Conservation (phyloP, 306 rosid genomes). For the Medicago lupulina region DNA sequence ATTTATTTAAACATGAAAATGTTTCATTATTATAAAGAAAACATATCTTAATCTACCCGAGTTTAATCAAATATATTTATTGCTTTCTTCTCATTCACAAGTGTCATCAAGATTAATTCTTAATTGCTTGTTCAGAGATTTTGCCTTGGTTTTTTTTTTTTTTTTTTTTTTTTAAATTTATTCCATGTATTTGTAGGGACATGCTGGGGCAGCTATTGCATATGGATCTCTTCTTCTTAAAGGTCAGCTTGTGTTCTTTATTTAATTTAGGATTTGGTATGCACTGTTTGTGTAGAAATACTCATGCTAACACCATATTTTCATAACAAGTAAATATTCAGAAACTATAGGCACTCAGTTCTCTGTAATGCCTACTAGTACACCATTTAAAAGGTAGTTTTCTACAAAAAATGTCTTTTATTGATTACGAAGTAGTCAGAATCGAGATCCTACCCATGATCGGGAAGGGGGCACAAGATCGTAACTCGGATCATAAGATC, state of each 20-base stretch:
- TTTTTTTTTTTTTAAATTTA: conserved; percentile 6
- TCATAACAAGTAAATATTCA: not conserved
- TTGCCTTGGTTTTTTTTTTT: conserved; percentile 19
- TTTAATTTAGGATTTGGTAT: not conserved
- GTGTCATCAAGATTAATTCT: not conserved
- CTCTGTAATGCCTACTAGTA: not conserved
- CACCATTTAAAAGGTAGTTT: conserved; percentile 2
- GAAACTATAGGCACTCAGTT: not conserved
- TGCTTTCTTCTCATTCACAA: conserved; percentile 22
- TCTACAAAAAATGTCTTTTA: not conserved
- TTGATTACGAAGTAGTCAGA: not conserved
- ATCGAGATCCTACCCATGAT: not conserved
- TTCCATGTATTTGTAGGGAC: conserved; percentile 62
- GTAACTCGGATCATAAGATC: not conserved
- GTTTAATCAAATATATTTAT: conserved; percentile 26
- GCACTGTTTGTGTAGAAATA: not conserved
- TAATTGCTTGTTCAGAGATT: conserved; percentile 28
- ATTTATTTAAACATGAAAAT: conserved; percentile 14
- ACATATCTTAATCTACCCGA: not conserved
- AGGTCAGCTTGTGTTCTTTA: conserved; percentile 56
- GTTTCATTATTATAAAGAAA: not conserved
- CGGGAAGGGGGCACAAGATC: not conserved
- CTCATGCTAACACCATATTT: not conserved
- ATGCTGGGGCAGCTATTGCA: conserved; percentile 93
- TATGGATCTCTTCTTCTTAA: conserved; percentile 93